These are phyloP conservation scores for Nemania serpens DNA, from an alignment of 2,329 filamentous ascomycete species.

Conservation along the genomic window DNA sequence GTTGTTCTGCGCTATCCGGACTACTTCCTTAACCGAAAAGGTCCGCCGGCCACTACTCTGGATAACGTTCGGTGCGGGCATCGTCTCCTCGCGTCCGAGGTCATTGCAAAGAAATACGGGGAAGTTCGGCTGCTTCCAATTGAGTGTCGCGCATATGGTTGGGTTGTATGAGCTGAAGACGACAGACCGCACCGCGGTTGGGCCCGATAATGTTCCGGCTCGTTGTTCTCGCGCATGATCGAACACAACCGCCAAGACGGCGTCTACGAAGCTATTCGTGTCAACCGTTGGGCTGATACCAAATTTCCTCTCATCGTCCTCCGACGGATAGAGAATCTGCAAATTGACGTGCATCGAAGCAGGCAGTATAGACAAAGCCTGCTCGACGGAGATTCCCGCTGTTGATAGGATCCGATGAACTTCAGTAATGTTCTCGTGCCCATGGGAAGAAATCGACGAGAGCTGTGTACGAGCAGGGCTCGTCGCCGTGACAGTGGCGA, in stretches of 20 bases:
- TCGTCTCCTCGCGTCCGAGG: conserved; percentile 67
- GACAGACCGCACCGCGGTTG: conserved; percentile 79
- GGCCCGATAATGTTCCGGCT: conserved; percentile 64
- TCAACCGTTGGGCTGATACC: conserved; percentile 77
- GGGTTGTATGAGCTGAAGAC: conserved; percentile 95
- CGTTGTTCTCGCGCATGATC: conserved; percentile 78
- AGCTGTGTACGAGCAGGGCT: conserved; percentile 51
- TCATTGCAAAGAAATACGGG: conserved; percentile 96
- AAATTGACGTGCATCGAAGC: conserved; percentile 84
- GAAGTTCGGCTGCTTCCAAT: conserved; percentile 99
- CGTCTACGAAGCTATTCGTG: conserved; percentile 85
- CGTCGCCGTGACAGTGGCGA: conserved; percentile 57
- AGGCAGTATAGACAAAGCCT: conserved; percentile 77
- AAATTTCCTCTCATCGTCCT: conserved; percentile 70
- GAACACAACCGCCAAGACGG: conserved; percentile 83
- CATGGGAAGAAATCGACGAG: conserved; percentile 50
- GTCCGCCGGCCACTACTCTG: conserved; percentile 70
- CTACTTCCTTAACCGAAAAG: conserved; percentile 91
- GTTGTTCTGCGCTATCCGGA: conserved; percentile 89
- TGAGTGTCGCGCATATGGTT: conserved; percentile 87
- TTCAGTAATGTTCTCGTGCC: conserved; percentile 61
- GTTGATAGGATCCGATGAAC: conserved; percentile 74
- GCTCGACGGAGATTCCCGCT: conserved; percentile 78
- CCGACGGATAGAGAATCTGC: conserved; percentile 85
- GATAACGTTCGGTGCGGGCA: conserved; percentile 44